Conservation (phyloP, 805 yeast genomes). For the Phaffomyces antillensis region DNA sequence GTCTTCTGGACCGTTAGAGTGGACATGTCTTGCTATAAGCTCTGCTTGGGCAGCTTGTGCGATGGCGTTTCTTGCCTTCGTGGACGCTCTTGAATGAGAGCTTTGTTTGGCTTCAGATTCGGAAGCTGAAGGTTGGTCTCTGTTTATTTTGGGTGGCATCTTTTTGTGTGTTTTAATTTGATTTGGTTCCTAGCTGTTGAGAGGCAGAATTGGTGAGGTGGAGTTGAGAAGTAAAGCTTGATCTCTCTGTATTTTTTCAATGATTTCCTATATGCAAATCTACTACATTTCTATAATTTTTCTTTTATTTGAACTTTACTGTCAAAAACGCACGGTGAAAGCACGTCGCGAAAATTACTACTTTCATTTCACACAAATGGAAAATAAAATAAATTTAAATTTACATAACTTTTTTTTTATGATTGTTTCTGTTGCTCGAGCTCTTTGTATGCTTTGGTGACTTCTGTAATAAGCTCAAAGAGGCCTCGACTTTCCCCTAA, state of each 20-base stretch:
- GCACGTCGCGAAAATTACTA: not conserved
- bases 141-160: slow-evolving; percentile 23
- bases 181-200: too few relatives aligned
- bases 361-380: not conserved
- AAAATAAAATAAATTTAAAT: too few relatives aligned
- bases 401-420: not conserved
- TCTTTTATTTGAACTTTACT: not conserved
- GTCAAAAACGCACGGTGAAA: not conserved
- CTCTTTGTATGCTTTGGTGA: not conserved
- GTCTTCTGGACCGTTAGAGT: slow-evolving; percentile 68
- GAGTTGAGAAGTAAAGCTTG: too few relatives aligned
- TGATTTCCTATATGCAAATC: too few relatives aligned
- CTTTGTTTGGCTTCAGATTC: slow-evolving; percentile 16
- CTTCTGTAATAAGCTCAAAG: slow-evolving; percentile 16
- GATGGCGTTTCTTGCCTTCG: slow-evolving; percentile 53
- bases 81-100: slow-evolving; percentile 34
- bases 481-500: slow-evolving; percentile 12
- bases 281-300: too few relatives aligned
- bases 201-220: not conserved
- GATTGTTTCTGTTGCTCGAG: not conserved
- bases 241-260: too few relatives aligned
- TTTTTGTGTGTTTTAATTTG: not conserved
- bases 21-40: slow-evolving; percentile 56
- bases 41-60: slow-evolving; percentile 68
- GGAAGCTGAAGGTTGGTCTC: slow-evolving; percentile 20